Evolutionary conservation across 2,329 filamentous ascomycete genomes (phyloP).

Genomic region (Simplicillium aogashimaense): DNA sequence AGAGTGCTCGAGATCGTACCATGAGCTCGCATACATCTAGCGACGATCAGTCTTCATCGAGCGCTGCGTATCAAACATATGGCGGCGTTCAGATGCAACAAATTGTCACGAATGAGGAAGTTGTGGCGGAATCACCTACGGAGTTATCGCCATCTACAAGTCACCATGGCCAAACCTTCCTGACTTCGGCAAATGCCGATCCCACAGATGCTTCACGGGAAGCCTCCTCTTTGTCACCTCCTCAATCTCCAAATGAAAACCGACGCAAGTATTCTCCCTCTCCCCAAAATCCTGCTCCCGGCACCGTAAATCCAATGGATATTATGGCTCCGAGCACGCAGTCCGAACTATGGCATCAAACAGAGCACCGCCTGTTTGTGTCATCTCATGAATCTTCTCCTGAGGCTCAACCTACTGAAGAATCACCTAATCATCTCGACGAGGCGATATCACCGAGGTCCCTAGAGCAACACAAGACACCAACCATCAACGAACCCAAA

Average conservation of each 20-base stretch:
- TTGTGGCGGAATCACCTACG: conserved; percentile 19
- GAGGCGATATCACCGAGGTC: not conserved
- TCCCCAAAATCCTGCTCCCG: conserved; percentile 25
- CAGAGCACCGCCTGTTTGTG: conserved; percentile 23
- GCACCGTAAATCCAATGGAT: conserved; percentile 44
- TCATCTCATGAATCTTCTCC: conserved; percentile 16
- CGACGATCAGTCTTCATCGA: conserved; percentile 1
- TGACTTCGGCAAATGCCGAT: conserved; percentile 6
- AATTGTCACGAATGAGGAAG: conserved; percentile 7
- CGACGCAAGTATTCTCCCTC: conserved; percentile 12
- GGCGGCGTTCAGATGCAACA: conserved; percentile 5
- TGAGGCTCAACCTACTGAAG: conserved; percentile 1
- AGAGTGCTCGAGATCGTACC: conserved; percentile 20
- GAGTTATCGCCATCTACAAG: conserved; percentile 13
- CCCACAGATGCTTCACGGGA: conserved; percentile 6
- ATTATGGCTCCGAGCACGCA: conserved; percentile 36
- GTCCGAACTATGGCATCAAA: conserved; percentile 25
- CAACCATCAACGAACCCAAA: too few species aligned
- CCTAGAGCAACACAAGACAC: conserved; percentile 2
- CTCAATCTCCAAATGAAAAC: too few species aligned
- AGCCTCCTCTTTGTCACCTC: not conserved
- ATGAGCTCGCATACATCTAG: conserved; percentile 12
- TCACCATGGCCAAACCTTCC: not conserved
- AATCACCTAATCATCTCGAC: not conserved
- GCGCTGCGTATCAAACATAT: too few species aligned